These are phyloP conservation scores for Radiomyces spectabilis DNA, from an alignment of 192 early-diverging fungal species.

Conservation along the genomic window DNA sequence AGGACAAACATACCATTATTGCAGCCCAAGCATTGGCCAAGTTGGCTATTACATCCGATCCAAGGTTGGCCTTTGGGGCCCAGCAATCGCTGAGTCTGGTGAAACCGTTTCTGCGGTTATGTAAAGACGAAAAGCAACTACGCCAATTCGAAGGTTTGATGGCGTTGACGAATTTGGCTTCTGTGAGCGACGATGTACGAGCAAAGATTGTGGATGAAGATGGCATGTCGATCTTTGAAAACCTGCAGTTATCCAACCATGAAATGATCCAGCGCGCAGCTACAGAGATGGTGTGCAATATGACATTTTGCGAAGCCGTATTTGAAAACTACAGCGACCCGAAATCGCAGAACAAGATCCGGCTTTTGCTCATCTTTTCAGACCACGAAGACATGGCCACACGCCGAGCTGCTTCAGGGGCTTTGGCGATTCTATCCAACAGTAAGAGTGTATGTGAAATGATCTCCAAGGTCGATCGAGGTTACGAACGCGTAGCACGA, in stretches of 20 bases:
- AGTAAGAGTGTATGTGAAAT: slow-evolving; percentile 44
- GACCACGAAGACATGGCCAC: slow-evolving; percentile 85
- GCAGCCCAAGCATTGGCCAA: slow-evolving; percentile 86
- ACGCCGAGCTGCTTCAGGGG: slow-evolving; percentile 75
- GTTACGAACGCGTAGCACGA: slow-evolving; percentile 42
- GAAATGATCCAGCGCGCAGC: slow-evolving; percentile 76
- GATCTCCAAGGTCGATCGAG: slow-evolving; percentile 48
- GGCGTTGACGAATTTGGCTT: slow-evolving; percentile 89
- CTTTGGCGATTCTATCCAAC: slow-evolving; percentile 73
- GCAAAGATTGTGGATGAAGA: slow-evolving; percentile 45
- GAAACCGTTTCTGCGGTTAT: slow-evolving; percentile 58
- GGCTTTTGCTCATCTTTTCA: slow-evolving; percentile 76
- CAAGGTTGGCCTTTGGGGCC: slow-evolving; percentile 76
- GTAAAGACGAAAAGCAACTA: slow-evolving; percentile 48
- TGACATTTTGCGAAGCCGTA: slow-evolving; percentile 77
- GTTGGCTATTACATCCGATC: slow-evolving; percentile 87
- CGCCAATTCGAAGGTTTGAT: slow-evolving; percentile 86
- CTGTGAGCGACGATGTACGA: slow-evolving; percentile 62
- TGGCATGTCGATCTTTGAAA: slow-evolving; percentile 68
- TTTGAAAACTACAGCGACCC: slow-evolving; percentile 68
- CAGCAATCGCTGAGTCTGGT: slow-evolving; percentile 61
- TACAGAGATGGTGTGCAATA: slow-evolving; percentile 88
- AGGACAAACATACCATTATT: slow-evolving; percentile 76
- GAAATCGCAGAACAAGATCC: slow-evolving; percentile 47
- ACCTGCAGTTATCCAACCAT: slow-evolving; percentile 74